A percentile compares a stretch with the other conserved stretches of the same genome.
Conservation (phyloP, 306 rosid genomes). For the Canavalia ensiformis region DNA sequence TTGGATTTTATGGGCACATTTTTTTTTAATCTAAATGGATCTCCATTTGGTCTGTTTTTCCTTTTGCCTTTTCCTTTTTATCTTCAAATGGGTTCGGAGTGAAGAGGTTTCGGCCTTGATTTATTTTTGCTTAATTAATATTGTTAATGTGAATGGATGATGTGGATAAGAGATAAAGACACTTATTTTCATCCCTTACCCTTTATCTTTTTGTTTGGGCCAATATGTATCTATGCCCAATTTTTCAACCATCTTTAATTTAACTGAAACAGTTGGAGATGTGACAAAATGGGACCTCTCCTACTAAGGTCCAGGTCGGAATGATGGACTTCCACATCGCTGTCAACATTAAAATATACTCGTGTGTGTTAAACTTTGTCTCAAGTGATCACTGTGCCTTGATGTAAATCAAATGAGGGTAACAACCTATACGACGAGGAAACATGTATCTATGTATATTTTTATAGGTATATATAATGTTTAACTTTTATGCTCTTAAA, state of each 20-base stretch:
- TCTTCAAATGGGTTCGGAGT: conserved; percentile 14
- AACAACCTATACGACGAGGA: neutral
- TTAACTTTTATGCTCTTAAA: too few species aligned
- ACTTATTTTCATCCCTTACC: neutral
- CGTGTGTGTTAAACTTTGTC: conserved; percentile 2
- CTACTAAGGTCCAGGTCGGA: conserved; percentile 72
- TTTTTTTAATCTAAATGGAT: neutral
- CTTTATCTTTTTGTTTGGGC: conserved; percentile 46
- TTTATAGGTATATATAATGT: too few species aligned
- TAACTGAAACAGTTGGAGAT: conserved; percentile 76
- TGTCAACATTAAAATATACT: conserved; percentile 45
- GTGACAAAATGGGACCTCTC: conserved; percentile 74
- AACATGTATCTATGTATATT: neutral
- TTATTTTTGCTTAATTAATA: conserved; percentile 18
- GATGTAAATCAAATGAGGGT: neutral
- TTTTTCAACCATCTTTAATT: conserved; percentile 42
- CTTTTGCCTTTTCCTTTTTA: neutral
- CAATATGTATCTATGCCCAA: conserved; percentile 8
- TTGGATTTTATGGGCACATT: conserved; percentile 23
- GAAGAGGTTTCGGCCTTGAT: conserved; percentile 9
- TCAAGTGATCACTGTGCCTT: neutral
- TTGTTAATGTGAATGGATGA: conserved; percentile 32
- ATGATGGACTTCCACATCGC: conserved; percentile 68
- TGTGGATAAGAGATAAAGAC: conserved; percentile 50
- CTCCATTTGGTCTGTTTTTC: conserved; percentile 9